Base-by-base conservation (phyloP, 163 green algal species). In the Scenedesmus sp. region DNA sequence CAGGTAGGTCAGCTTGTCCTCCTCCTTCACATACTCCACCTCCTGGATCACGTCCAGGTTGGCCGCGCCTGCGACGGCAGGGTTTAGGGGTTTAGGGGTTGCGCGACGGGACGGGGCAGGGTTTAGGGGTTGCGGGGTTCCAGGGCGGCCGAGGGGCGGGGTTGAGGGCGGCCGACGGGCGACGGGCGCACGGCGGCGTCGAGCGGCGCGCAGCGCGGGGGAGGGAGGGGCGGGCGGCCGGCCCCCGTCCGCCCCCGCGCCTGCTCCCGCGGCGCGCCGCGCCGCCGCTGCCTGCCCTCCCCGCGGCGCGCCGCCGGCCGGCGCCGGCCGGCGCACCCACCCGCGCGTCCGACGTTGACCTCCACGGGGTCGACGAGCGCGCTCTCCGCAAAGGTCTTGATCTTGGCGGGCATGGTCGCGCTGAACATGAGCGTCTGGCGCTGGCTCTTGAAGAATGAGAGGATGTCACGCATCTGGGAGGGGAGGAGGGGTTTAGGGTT, bases 21-120 rank as follows among this genome's bases (percentile, higher is more conserved):
- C 96, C 81, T 97, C 87, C 87, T 99, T 99, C 7, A 99, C 96
- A 66, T 98, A 99, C 86, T 99, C 96, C 54, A 99, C 94, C 88
- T 99, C 95, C 90, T 98, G 95, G 65, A 98, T 98, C 44, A 99
- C 93, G 82, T 99, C 94, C 81, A 98, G 83, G 86, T 98, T 98
- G 58, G 96, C 94, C 13, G 96, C 96, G 47, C 96, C 96, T 81
- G 82, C 4, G 60, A 36, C 2, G 4, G 3, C 17, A 31, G n/a
- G n/a, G n/a, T n/a, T n/a, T n/a, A n/a, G n/a, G n/a, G n/a, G n/a
- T n/a, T 11, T 9, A 5, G 50, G 14, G 14, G 50, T 18, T 18
- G 50, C 5, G 50, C 20, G 10, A 22, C 5, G 50, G 14, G 14
- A 22, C 20, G 10, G 50, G 50, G 14, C 20, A 22, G 50, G 50